A percentile compares a stretch with the other conserved stretches of the same genome.
phyloP scores from a whole-genome alignment of 441 rosid genomes.

The Gossypium davidsonii region DNA sequence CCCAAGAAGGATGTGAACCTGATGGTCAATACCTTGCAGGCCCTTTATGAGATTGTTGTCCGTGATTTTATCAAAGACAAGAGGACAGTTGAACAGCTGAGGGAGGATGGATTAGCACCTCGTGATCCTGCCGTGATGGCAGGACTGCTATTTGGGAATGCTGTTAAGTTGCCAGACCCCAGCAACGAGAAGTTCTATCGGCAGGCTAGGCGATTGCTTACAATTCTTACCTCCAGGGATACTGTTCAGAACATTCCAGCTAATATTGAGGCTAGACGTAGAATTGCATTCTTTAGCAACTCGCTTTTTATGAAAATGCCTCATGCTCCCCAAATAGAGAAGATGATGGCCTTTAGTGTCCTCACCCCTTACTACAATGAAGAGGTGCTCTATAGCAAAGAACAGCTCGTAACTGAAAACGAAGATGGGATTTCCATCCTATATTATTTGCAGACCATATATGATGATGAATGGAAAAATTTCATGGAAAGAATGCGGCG shows the following conservation, averaged over 20 bases:
- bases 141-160: neutral
- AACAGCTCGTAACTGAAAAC: neutral
- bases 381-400: neutral
- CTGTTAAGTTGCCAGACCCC: neutral
- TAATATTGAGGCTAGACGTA: neutral
- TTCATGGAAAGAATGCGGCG: constrained; percentile 1
- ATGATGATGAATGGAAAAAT: neutral
- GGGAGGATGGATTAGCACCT: neutral
- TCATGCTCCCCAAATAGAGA: constrained; percentile 5
- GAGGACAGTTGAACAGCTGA: neutral
- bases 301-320: neutral
- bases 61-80: neutral
- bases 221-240: constrained; percentile 4
- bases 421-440: constrained; percentile 1
- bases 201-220: neutral
- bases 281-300: constrained; percentile 1
- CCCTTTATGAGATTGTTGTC: neutral
- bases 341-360: constrained; percentile 5
- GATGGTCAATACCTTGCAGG: neutral
- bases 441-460: constrained; percentile 3
- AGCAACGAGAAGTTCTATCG: neutral
- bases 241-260: neutral
- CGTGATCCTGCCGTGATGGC: neutral
- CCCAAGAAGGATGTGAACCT: neutral
- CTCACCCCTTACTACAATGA: constrained; percentile 5